Conservation (phyloP, 1,284 basidiomycete species). For the Cutaneotrichosporon mucoides region DNA sequence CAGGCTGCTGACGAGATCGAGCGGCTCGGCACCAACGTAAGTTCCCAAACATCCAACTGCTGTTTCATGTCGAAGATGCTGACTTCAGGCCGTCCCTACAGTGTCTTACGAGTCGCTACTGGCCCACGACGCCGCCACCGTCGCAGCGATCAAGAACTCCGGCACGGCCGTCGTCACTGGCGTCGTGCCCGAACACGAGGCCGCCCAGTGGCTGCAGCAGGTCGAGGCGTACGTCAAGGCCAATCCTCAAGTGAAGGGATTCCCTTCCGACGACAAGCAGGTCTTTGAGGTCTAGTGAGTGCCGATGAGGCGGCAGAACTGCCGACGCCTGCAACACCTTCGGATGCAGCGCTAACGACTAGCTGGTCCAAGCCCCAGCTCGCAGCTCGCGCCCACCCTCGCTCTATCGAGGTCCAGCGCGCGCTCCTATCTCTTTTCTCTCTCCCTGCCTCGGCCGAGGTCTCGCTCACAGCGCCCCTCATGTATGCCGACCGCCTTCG, state of each 20-base stretch:
- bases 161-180: slow-evolving; percentile 62
- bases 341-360: slow-evolving; percentile 10
- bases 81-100: slow-evolving; percentile 58
- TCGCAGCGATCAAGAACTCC: slow-evolving; percentile 54
- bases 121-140: slow-evolving; percentile 50
- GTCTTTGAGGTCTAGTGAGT: slow-evolving; percentile 62
- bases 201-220: slow-evolving; percentile 59
- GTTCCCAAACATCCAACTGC: slow-evolving; percentile 1
- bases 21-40: slow-evolving; percentile 46
- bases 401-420: slow-evolving; percentile 57
- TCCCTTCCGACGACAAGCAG: slow-evolving; percentile 64
- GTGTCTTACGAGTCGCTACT: slow-evolving; percentile 56
- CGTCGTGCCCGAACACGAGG: slow-evolving; percentile 58
- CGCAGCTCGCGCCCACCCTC: slow-evolving; percentile 68
- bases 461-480: slow-evolving; percentile 60
- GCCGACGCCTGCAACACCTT: neutral
- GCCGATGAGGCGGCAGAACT: slow-evolving; percentile 22
- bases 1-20: slow-evolving; percentile 53
- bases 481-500: slow-evolving; percentile 72
- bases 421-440: slow-evolving; percentile 63
- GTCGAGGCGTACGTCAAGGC: slow-evolving; percentile 57
- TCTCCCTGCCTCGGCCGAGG: slow-evolving; percentile 48
- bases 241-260: slow-evolving; percentile 57
- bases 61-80: neutral
- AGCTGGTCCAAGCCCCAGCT: slow-evolving; percentile 59